Evolutionary conservation across 1,284 basidiomycete genomes (phyloP), one percentile per base, ranked within the genome.

Genomic region (Heterobasidion parviporum): DNA sequence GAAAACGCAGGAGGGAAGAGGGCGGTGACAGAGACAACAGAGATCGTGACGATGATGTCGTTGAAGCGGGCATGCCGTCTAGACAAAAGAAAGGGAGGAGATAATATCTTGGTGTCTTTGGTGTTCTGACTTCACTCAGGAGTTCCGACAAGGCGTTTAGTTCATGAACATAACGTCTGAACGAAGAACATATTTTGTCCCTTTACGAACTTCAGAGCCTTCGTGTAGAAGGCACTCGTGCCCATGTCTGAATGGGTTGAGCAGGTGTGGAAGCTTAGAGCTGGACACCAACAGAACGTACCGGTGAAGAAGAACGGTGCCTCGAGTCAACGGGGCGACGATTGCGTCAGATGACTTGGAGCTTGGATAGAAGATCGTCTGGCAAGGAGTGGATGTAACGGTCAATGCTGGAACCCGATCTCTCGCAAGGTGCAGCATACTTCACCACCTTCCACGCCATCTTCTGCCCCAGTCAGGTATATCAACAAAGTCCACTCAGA

Each of bases 1-100:
- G 77, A 57, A 88, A 81, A 67, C 74, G 85, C 55, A 75, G 77
- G 62, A 73, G 78, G 54, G 73, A 76, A 41, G 74, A 71, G 43
- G 67, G 72, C 8, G 73, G 75, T 15, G 76, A 77, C 8, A 74
- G 73, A 59, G 92, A 93, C 65, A 84, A 91, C 59, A 79, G 79
- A 63, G 93, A 94, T 70, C 75, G 90, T 59, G 92, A 94, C 63
- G 93, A 96, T 67, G 92, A 95, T 70, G 76, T 83, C 18, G 80
- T 90, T 8, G 89, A 93, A 70, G 90, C 87, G 52, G 90, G 87
- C 8, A 82, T 92, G 80, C 89, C 84, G 9, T 70, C 64, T 54
- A 78, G 75, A 58, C 70, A 67, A 61, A 68, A 62, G 56, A 69
- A 65, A 54, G 57, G 67, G 55, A 64, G 65, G 16, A 60, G 67